Evolutionary conservation across 2,329 filamentous ascomycete species (phyloP).

Genomic region (Claviceps arundinis): DNA sequence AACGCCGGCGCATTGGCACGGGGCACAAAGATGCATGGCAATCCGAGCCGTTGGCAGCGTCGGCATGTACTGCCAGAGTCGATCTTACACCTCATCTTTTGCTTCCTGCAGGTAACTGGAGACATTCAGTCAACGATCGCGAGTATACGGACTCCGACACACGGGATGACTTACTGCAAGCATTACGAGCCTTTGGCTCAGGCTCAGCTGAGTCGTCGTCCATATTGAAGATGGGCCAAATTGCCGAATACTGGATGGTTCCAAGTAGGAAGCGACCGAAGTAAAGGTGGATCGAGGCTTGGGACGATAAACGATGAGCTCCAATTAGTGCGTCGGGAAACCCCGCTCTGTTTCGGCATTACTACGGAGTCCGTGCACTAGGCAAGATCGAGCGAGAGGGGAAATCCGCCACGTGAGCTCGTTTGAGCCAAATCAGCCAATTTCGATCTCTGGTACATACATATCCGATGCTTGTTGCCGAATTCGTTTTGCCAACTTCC

Average conservation of each 20-base stretch:
- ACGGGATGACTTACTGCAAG: conserved; percentile 1
- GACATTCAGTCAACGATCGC: background rate
- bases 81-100: conserved; percentile 25
- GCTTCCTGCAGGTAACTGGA: conserved; percentile 15
- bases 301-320: background rate
- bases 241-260: background rate
- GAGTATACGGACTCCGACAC: background rate
- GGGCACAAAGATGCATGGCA: conserved; percentile 26
- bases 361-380: background rate
- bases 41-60: conserved; percentile 20
- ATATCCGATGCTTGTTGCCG: no score
- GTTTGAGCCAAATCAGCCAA: conserved; percentile 8
- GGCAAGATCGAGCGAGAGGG: background rate
- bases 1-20: conserved; percentile 20
- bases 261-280: background rate
- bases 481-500: no score
- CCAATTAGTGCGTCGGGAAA: background rate
- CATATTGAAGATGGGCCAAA: background rate
- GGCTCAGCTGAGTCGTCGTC: conserved; percentile 2
- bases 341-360: background rate
- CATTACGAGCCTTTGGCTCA: conserved; percentile 3
- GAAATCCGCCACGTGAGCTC: background rate
- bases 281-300: background rate
- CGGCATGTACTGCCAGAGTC: conserved; percentile 20
- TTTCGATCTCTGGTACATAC: conserved; percentile 1